Evolutionary conservation across 805 yeast genomes (phyloP), one percentile per base, ranked within the genome.

Genomic region (Nadsonia fulvescens): DNA sequence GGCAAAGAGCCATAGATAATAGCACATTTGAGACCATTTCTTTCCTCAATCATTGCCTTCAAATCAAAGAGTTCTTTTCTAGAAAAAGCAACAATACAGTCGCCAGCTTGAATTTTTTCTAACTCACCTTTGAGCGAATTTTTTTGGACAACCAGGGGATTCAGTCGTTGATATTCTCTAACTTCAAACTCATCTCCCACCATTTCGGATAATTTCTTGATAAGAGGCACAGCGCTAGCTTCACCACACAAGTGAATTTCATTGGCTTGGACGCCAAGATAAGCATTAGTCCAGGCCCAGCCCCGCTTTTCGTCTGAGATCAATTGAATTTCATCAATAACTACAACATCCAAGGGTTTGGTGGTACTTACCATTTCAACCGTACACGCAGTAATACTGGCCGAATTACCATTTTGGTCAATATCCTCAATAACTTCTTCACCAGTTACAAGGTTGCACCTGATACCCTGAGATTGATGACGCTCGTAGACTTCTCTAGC

Each of bases 291-390:
- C 96, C 98, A 89, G 0, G 94, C 92, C 54, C 77, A 70, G 0
- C 99, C 99, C 35, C 99, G 53, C 10, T 53, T 53, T 5, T 55
- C 54, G 42, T 83, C 93, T 2, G 66, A 69, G 38, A 89, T 69
- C 96, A 89, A 82, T 47, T 89, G 98, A 36, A 89, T 86, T 46
- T 89, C 98, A 54, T 89, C 98, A 14, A 89, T 63, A 12, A 89
- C 83, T 28, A 89, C 83, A 12, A 82, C 74, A 37, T 89, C 98
- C 59, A 73, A 68, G 18, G 63, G 60, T 20, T 59, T 63, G 23
- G 54, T 55, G 21, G 69, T 37, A n/a, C 83, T 76, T 11, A 81
- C 58, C 96, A 89, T 86, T 44, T 89, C 98, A 11, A 86, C 73
- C 0, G 98, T 89, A 3, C 95, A 92, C 7, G 89, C 68, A 1